Conservation (phyloP, 768 basidiomycete species). For the Crucibulum laeve region DNA sequence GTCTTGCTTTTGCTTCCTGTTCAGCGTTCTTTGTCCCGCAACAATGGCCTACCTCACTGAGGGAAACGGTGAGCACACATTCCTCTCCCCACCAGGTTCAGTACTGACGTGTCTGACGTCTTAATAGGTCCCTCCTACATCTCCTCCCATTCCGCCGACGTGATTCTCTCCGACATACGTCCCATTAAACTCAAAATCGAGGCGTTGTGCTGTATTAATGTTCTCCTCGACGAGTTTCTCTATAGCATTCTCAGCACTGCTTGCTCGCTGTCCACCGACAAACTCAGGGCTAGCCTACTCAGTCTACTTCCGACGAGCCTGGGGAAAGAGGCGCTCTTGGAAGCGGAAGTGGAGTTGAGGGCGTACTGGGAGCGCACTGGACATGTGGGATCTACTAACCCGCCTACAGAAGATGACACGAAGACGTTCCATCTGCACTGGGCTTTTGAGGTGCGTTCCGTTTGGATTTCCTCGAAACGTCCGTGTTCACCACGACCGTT, state of each 20-base stretch:
- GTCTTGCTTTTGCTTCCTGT: conserved; percentile 12
- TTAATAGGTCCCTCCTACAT: conserved; percentile 69
- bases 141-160: conserved; percentile 79
- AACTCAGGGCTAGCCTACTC: conserved; percentile 66
- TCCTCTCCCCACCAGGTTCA: conserved; percentile 3
- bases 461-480: conserved; percentile 9
- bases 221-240: conserved; percentile 80
- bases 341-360: conserved; percentile 89
- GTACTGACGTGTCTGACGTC: not conserved
- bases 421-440: conserved; percentile 66
- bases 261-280: conserved; percentile 68
- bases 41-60: conserved; percentile 43
- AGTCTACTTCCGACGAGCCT: conserved; percentile 73
- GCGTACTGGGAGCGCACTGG: conserved; percentile 82
- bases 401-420: conserved; percentile 43
- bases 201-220: conserved; percentile 76
- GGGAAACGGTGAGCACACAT: conserved; percentile 31
- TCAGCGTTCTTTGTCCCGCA: conserved; percentile 16
- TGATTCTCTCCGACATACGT: conserved; percentile 88
- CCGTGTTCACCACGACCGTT: conserved; percentile 8
- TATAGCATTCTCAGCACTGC: conserved; percentile 65
- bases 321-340: conserved; percentile 88
- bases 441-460: conserved; percentile 63
- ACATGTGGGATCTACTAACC: conserved; percentile 18
- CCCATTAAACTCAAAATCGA: conserved; percentile 82